These are phyloP conservation scores for Bidens hawaiensis DNA, from an alignment of 140 eudicot species.

Conservation along the genomic window DNA sequence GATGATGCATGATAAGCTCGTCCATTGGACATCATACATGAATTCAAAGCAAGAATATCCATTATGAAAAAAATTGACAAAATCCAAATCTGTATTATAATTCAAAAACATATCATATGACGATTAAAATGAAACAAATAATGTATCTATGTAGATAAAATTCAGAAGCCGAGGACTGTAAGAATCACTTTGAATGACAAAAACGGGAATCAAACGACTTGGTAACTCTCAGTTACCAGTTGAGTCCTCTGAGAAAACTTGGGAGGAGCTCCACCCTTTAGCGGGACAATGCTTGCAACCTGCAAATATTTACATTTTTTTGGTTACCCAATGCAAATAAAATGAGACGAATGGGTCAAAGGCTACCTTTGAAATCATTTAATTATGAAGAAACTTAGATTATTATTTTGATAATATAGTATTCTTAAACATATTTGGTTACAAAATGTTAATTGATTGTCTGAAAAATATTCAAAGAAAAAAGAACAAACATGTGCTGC, in stretches of 20 bases:
- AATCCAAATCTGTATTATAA: neutral
- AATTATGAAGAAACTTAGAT: neutral
- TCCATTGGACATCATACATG: neutral
- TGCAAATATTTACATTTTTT: conserved; percentile 20
- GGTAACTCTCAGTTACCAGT: conserved; percentile 73
- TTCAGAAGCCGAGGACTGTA: neutral
- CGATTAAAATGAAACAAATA: neutral
- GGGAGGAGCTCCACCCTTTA: conserved; percentile 78
- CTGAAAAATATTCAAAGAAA: neutral
- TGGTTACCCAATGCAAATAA: neutral
- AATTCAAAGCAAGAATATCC: neutral
- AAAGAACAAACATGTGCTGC: neutral
- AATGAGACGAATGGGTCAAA: neutral
- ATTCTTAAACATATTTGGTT: neutral
- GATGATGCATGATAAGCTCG: neutral
- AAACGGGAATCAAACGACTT: conserved; percentile 59
- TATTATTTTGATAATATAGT: neutral
- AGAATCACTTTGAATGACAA: conserved; percentile 7
- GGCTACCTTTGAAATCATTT: neutral
- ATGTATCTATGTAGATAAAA: neutral
- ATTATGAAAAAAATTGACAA: neutral
- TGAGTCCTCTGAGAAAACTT: conserved; percentile 69
- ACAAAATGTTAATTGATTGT: neutral
- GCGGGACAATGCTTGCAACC: conserved; percentile 77
- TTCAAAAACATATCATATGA: neutral